phyloP scores from a whole-genome alignment of 1,139 yeast species.

The Debaryomycetaceae sp. region DNA sequence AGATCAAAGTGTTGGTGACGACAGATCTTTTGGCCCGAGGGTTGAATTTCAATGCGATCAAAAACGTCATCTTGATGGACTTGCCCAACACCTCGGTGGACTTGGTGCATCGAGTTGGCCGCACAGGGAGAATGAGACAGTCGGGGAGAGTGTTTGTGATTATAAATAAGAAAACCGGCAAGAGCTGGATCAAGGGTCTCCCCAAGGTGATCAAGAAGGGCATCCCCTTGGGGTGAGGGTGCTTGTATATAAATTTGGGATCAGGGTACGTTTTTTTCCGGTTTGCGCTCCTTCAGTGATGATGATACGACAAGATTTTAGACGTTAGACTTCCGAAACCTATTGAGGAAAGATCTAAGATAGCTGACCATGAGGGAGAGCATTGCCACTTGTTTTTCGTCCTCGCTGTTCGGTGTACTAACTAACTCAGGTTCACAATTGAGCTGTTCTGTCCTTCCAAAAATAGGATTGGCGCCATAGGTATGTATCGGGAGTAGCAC shows the following conservation, averaged over 20 bases:
- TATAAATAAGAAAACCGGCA: conserved; percentile 57
- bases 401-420: too few relatives aligned
- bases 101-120: conserved; percentile 84
- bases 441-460: too few relatives aligned
- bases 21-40: conserved; percentile 92
- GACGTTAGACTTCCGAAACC: conserved; percentile 32
- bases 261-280: neutral
- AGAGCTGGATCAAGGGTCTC: conserved; percentile 81
- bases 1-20: conserved; percentile 67
- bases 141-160: conserved; percentile 83
- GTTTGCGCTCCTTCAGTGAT: neutral
- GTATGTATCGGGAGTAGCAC: too few relatives aligned
- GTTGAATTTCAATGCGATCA: conserved; percentile 74
- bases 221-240: conserved; percentile 29
- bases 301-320: conserved; percentile 13
- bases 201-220: conserved; percentile 66
- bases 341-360: conserved; percentile 8
- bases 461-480: too few relatives aligned
- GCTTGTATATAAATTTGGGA: conserved; percentile 4
- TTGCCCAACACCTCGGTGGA: conserved; percentile 83
- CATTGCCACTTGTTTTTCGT: too few relatives aligned
- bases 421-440: too few relatives aligned
- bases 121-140: conserved; percentile 92
- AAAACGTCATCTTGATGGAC: conserved; percentile 81
- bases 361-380: conserved; percentile 8